A percentile compares a stretch with the other conserved stretches of the same genome.
These are phyloP conservation scores for Alternaria ethzedia DNA, from an alignment of 2,329 filamentous ascomycete genomes.

Conservation along the genomic window DNA sequence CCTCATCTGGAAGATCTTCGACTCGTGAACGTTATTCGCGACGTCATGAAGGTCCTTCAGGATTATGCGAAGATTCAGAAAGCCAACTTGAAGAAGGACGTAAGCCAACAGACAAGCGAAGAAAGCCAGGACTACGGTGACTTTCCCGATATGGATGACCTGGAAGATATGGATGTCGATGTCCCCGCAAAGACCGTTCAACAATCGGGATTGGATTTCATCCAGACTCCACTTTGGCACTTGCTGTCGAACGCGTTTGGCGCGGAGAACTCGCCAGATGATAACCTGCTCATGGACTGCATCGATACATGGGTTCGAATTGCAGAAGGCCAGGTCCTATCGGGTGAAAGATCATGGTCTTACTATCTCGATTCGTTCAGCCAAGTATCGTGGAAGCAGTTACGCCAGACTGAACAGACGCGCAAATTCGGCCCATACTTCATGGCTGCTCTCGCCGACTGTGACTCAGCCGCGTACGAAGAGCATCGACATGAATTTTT, in stretches of 20 bases:
- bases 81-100: conserved; percentile 21
- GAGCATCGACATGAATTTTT: conserved; percentile 58
- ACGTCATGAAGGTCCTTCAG: conserved; percentile 58
- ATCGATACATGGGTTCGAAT: conserved; percentile 63
- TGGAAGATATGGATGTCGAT: conserved; percentile 39
- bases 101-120: conserved; percentile 53
- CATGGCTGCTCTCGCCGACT: conserved; percentile 49
- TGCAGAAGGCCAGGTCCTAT: conserved; percentile 55
- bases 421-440: conserved; percentile 55
- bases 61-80: conserved; percentile 43
- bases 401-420: conserved; percentile 55
- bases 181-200: background rate
- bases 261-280: conserved; percentile 60
- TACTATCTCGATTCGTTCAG: conserved; percentile 63
- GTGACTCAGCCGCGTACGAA: conserved; percentile 49
- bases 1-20: conserved; percentile 58
- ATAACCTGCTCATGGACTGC: conserved; percentile 58
- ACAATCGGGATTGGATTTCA: conserved; percentile 43
- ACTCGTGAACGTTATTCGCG: conserved; percentile 54
- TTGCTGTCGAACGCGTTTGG: conserved; percentile 68
- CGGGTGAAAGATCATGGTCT: conserved; percentile 58
- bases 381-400: conserved; percentile 56
- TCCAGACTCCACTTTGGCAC: conserved; percentile 59
- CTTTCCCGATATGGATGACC: conserved; percentile 61
- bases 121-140: conserved; percentile 71